Conservation (phyloP, 768 basidiomycete species). For the Xanthoconium purpureum region DNA sequence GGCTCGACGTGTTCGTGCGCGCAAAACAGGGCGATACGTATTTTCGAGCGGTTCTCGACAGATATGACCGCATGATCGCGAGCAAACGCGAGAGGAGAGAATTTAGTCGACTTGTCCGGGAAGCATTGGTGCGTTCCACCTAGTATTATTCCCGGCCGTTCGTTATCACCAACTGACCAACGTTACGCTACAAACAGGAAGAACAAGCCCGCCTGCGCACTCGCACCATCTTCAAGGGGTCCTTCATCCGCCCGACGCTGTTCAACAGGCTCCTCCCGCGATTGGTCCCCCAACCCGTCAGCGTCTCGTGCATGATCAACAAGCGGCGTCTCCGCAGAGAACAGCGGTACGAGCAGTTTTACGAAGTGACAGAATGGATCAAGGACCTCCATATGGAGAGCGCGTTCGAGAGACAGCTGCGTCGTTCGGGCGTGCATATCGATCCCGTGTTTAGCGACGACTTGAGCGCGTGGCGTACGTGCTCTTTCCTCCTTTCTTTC, state of each 20-base stretch:
- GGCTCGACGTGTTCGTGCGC: conserved; percentile 53
- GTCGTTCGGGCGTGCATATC: conserved; percentile 17
- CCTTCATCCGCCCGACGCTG: conserved; percentile 59
- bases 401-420: conserved; percentile 35
- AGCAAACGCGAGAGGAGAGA: conserved; percentile 47
- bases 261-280: conserved; percentile 74
- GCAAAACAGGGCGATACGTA: conserved; percentile 54
- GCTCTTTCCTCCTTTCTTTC: neutral
- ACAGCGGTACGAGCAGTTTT: conserved; percentile 40
- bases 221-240: conserved; percentile 71
- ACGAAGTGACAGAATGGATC: conserved; percentile 32
- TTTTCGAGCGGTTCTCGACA: conserved; percentile 43
- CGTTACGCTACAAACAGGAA: conserved; percentile 38
- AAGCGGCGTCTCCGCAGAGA: conserved; percentile 44
- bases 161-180: too few relatives aligned
- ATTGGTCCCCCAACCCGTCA: conserved; percentile 71
- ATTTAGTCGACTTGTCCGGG: conserved; percentile 44
- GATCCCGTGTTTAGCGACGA: conserved; percentile 29
- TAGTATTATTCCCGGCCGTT: too few relatives aligned
- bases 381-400: conserved; percentile 37
- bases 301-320: conserved; percentile 69
- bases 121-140: conserved; percentile 48
- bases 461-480: conserved; percentile 22
- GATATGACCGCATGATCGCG: conserved; percentile 60
- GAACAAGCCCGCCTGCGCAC: conserved; percentile 53